Base-by-base conservation (phyloP, 1,139 yeast species). In the Candida buenavistaensis region DNA sequence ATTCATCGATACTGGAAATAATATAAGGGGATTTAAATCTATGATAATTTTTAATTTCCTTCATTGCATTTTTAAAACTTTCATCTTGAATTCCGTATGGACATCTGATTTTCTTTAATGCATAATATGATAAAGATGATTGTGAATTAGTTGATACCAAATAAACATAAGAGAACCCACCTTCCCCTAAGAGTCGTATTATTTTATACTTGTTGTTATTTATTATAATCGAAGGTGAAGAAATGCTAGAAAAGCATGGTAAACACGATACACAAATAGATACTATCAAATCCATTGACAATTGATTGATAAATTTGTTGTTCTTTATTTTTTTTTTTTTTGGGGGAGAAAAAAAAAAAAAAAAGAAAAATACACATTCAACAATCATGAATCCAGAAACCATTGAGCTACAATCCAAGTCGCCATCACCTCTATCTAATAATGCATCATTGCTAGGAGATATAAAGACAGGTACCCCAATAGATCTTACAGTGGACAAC, bases 141-240 rank as follows among this genome's bases (percentile, higher is more conserved):
- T 57, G 64, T 15, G 26, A 15, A 38, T 63, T 57, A 14, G 23
- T 35, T 22, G 78, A 71, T 46, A 41, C 96, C 23, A 88, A 65
- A 52, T 90, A 90, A n/a, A 88, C 95, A 50, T 84, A 88, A 1
- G 95, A 82, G 52, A 85, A 85, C 5, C 95, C 95, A 1, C 96
- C 95, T 61, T 89, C 97, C 7, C 96, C 96, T 5, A 90, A 62
- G 14, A 90, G 69, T 42, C 78, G 74, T 33, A 79, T 62, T n/a
- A 90, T 82, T 43, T 59, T 66, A 55, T 77, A 80, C 28, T 57
- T 59, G 24, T 62, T 57, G 41, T 64, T 72, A 49, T 80, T 78
- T 41, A 82, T 69, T n/a, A 63, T 46, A 5, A 80, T 54, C 9
- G 62, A 64, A 0, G 84, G 83, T 6, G 68, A 55, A 28, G 72